These are phyloP conservation scores for Boeremia lycopersici DNA, from an alignment of 2,329 filamentous ascomycete species.

Conservation along the genomic window DNA sequence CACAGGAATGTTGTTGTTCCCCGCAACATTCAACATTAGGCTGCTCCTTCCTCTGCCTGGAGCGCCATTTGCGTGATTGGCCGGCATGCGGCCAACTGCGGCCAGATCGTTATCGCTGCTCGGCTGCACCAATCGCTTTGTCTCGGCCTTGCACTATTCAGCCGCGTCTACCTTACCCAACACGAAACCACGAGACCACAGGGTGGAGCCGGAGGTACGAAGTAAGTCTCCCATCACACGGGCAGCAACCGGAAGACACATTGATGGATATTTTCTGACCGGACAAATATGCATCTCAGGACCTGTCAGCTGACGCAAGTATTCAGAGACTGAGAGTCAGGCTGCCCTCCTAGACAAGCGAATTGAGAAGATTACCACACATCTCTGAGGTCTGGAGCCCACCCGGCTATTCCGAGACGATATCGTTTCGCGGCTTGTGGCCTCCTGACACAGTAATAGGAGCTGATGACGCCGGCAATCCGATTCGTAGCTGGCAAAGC, in stretches of 20 bases:
- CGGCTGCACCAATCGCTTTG: constrained; percentile 13
- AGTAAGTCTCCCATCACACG: constrained; percentile 1
- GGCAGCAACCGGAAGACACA: neutral
- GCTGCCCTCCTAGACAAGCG: too few relatives aligned
- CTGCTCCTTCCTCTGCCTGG: constrained; percentile 13
- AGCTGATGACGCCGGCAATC: constrained; percentile 25
- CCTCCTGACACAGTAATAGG: neutral
- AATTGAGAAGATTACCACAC: too few relatives aligned
- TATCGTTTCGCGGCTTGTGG: too few relatives aligned
- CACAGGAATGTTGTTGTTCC: constrained; percentile 8
- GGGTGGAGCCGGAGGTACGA: constrained; percentile 1
- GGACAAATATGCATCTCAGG: neutral
- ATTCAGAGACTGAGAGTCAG: neutral
- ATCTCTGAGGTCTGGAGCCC: too few relatives aligned
- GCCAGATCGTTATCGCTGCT: constrained; percentile 4
- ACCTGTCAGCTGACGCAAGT: neutral
- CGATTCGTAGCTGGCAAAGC: constrained; percentile 37
- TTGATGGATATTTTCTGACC: neutral
- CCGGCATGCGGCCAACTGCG: constrained; percentile 7
- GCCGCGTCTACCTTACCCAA: constrained; percentile 1
- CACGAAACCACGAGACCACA: constrained; percentile 12
- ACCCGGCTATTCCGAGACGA: too few relatives aligned
- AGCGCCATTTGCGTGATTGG: constrained; percentile 12
- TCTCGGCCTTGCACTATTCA: constrained; percentile 2
- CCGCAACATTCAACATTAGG: constrained; percentile 18